Conservation (phyloP, 2,329 filamentous ascomycete genomes). For the Monosporascus sp. region DNA sequence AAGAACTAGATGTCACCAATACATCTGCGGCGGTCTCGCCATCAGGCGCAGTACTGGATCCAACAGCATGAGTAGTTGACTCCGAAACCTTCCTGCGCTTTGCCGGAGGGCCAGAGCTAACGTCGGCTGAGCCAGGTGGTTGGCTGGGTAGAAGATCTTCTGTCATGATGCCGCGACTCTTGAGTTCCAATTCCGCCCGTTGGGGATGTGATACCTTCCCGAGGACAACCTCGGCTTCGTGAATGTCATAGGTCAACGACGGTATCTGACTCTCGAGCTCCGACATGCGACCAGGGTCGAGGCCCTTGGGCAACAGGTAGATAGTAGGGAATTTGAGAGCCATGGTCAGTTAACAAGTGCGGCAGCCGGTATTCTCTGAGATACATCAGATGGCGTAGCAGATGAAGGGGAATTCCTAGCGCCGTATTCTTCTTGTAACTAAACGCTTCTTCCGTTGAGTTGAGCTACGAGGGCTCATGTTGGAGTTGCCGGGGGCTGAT, state of each 20-base stretch:
- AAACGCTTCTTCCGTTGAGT: no score
- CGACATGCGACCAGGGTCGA: conserved; percentile 58
- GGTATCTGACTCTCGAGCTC: conserved; percentile 60
- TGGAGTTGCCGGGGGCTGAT: no score
- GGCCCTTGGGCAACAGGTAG: conserved; percentile 67
- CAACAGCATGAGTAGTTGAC: conserved; percentile 12
- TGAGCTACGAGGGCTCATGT: no score
- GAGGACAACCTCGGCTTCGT: conserved; percentile 68
- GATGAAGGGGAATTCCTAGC: no score
- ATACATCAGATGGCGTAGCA: no score
- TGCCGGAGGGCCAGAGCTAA: conserved; percentile 15
- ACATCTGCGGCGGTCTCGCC: conserved; percentile 7
- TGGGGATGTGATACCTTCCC: conserved; percentile 66
- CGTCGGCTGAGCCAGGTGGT: neutral
- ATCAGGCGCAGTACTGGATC: conserved; percentile 26
- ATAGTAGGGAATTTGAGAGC: conserved; percentile 53
- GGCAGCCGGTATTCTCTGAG: neutral
- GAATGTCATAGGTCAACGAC: conserved; percentile 63
- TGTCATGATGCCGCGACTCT: conserved; percentile 57
- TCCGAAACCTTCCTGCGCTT: conserved; percentile 35
- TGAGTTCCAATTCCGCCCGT: conserved; percentile 73
- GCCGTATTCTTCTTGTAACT: no score
- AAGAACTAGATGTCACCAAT: neutral
- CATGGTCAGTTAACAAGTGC: conserved; percentile 15
- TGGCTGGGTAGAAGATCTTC: conserved; percentile 36